Percentiles rank a stretch among this genome's conserved stretches.
Conservation (phyloP, 2,329 filamentous ascomycete species). For the Nothomitra cinnamomea region DNA sequence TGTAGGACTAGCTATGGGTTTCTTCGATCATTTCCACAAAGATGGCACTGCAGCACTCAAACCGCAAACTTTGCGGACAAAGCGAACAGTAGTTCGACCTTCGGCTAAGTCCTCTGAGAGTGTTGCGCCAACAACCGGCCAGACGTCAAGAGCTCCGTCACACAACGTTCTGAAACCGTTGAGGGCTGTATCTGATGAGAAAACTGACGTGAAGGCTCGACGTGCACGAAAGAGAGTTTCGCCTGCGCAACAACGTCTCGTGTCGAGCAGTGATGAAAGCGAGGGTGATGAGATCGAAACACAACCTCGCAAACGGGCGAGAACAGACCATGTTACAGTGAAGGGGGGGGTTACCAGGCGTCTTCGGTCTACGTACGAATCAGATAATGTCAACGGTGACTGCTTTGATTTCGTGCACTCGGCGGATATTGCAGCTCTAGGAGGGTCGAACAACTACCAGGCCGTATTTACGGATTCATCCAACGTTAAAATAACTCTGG, state of each 20-base stretch:
- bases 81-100: conserved; percentile 9
- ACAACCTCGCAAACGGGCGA: conserved; percentile 10
- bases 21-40: conserved; percentile 14
- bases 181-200: background rate
- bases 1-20: conserved; percentile 8
- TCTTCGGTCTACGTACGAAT: conserved; percentile 26
- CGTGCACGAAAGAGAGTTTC: conserved; percentile 8
- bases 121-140: background rate
- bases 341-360: background rate
- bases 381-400: conserved; percentile 22
- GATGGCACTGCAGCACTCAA: conserved; percentile 11
- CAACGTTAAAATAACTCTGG: conserved; percentile 43
- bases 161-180: background rate
- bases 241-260: conserved; percentile 12
- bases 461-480: conserved; percentile 31
- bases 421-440: conserved; percentile 26
- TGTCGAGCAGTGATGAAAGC: conserved; percentile 17
- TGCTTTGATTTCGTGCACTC: conserved; percentile 31
- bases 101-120: background rate
- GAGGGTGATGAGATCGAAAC: conserved; percentile 13
- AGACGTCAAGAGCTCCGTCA: background rate
- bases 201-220: conserved; percentile 1
- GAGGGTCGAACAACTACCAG: conserved; percentile 31
- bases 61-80: conserved; percentile 8
- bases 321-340: conserved; percentile 22